Conservation (phyloP, 2,329 filamentous ascomycete genomes). For the Fusarium compactum region DNA sequence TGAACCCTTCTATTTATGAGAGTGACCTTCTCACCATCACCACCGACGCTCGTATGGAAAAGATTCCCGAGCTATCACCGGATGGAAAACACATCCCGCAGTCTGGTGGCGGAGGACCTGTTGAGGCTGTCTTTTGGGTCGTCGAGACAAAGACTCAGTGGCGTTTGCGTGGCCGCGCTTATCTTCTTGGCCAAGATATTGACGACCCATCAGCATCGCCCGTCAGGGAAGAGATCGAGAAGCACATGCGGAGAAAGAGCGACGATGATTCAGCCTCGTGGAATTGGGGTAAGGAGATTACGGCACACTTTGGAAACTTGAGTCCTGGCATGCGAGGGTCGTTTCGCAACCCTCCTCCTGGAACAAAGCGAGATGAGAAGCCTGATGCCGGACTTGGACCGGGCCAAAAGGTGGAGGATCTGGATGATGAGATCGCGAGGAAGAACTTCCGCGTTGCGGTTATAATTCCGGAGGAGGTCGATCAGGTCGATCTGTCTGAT, state of each 20-base stretch:
- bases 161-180: conserved; percentile 82
- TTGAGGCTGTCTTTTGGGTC: conserved; percentile 90
- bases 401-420: conserved; percentile 75
- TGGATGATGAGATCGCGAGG: conserved; percentile 78
- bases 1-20: conserved; percentile 76
- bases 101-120: conserved; percentile 73
- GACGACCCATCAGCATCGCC: conserved; percentile 58
- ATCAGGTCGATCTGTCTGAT: conserved; percentile 78
- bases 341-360: conserved; percentile 79
- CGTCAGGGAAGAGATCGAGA: conserved; percentile 70
- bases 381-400: conserved; percentile 58
- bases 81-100: conserved; percentile 53
- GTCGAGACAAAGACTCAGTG: conserved; percentile 80
- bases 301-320: conserved; percentile 90
- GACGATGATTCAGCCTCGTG: conserved; percentile 63
- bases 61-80: conserved; percentile 75
- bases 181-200: conserved; percentile 78
- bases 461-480: conserved; percentile 81
- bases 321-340: conserved; percentile 82
- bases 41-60: conserved; percentile 89
- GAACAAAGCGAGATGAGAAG: conserved; percentile 67
- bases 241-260: conserved; percentile 67
- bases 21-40: conserved; percentile 87
- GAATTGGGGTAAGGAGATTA: conserved; percentile 84
- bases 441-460: conserved; percentile 86